These are phyloP conservation scores for Athelia psychrophila DNA, from an alignment of 1,284 basidiomycete genomes.

Conservation along the genomic window DNA sequence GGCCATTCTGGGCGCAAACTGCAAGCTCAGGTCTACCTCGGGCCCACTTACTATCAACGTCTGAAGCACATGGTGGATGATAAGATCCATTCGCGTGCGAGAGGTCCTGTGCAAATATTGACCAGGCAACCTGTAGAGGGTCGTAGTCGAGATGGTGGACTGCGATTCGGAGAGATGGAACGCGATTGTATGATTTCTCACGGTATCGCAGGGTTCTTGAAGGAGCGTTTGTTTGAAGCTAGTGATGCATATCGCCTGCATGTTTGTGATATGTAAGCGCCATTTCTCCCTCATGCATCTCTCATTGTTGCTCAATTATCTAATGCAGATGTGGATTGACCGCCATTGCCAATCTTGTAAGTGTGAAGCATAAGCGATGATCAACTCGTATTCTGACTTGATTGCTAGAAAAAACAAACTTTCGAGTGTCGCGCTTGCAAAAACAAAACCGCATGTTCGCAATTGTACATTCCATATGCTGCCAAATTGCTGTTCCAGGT, in stretches of 20 bases:
- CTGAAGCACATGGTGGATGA: conserved; percentile 99
- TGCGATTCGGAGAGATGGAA: conserved; percentile 99
- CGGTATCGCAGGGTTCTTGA: conserved; percentile 97
- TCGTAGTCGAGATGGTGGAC: conserved; percentile 96
- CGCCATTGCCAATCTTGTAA: conserved; percentile 89
- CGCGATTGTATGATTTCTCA: conserved; percentile 99
- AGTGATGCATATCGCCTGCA: conserved; percentile 96
- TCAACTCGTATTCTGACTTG: conserved; percentile 61
- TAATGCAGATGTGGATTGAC: conserved; percentile 82
- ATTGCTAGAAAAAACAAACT: conserved; percentile 76
- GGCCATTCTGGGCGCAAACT: conserved; percentile 97
- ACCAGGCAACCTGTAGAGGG: conserved; percentile 99
- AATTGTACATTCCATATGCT: conserved; percentile 89
- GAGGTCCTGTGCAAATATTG: conserved; percentile 97
- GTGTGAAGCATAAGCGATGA: conserved; percentile 64
- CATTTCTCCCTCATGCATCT: neutral
- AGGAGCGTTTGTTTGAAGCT: conserved; percentile 91
- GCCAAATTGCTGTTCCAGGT: conserved; percentile 93
- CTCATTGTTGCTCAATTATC: conserved; percentile 9
- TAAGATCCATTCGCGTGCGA: conserved; percentile 97
- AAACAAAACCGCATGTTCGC: conserved; percentile 93
- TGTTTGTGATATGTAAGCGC: conserved; percentile 89
- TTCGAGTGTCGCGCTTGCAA: conserved; percentile 91
- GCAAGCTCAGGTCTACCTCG: conserved; percentile 97
- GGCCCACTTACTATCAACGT: conserved; percentile 98